Conservation (phyloP, 73 alveolate genomes). For the Paramecium tetraurelia region DNA sequence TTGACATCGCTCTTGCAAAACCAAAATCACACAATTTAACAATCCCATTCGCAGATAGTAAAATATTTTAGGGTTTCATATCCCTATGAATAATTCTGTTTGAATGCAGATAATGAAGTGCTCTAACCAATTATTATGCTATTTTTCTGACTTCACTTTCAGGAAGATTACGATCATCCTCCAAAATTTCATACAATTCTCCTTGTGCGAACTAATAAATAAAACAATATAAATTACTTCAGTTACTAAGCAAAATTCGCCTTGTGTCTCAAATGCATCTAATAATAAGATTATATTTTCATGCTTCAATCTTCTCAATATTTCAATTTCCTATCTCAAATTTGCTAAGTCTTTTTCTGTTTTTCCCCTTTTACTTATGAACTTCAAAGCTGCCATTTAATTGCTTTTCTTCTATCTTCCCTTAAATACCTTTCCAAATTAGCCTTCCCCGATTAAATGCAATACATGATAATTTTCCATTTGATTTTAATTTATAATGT, state of each 20-base stretch:
- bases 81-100: constrained; percentile 98
- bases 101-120: constrained; percentile 92
- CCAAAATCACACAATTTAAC: constrained; percentile 99
- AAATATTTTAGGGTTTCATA: constrained; percentile 99
- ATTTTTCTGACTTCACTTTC: constrained; percentile 98
- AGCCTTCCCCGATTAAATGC: constrained; percentile 99
- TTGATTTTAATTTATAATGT: background rate
- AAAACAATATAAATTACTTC: constrained; percentile 68
- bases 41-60: constrained; percentile 96
- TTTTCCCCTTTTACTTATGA: constrained; percentile 97
- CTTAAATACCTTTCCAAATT: constrained; percentile 99
- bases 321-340: constrained; percentile 98
- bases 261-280: constrained; percentile 98
- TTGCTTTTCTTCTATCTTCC: constrained; percentile 98
- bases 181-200: constrained; percentile 98
- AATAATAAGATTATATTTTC: constrained; percentile 97
- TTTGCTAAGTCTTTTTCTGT: constrained; percentile 97
- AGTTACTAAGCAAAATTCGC: constrained; percentile 97
- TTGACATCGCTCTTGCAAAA: constrained; percentile 98
- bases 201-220: constrained; percentile 91
- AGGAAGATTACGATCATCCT: constrained; percentile 98
- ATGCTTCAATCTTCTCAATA: constrained; percentile 94
- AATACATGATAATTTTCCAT: constrained; percentile 94
- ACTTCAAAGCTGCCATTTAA: constrained; percentile 97
- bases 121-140: constrained; percentile 95